phyloP scores from a whole-genome alignment of 495 filamentous ascomycete genomes.

The Parmelia sp. region DNA sequence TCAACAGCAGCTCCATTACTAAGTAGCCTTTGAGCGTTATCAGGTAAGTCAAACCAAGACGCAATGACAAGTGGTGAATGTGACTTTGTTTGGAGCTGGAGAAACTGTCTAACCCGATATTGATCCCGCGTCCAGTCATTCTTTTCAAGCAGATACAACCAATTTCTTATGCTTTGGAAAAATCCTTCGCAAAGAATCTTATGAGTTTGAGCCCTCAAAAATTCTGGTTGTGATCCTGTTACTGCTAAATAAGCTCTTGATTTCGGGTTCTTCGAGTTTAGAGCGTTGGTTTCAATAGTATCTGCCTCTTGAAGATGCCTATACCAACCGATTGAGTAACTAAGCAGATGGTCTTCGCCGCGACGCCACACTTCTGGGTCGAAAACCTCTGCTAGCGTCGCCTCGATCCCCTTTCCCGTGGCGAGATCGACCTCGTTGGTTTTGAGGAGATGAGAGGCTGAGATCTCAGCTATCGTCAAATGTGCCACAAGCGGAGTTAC shows the following conservation, averaged over 20 bases:
- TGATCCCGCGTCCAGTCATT: no score
- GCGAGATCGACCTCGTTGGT: neutral
- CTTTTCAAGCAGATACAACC: neutral
- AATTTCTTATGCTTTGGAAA: neutral
- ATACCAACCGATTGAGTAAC: neutral
- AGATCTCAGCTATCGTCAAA: neutral
- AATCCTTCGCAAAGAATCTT: neutral
- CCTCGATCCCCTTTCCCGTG: neutral
- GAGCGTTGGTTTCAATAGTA: neutral
- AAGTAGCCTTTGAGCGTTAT: neutral
- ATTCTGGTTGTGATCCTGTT: neutral
- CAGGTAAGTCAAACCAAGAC: neutral
- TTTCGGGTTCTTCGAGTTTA: neutral
- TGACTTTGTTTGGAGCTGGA: neutral
- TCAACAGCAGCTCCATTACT: neutral
- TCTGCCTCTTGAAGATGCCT: neutral
- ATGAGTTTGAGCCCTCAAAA: neutral
- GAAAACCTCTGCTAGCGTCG: no score
- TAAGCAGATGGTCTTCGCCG: neutral
- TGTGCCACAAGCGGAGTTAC: neutral
- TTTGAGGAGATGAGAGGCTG: neutral
- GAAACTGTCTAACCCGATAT: no score
- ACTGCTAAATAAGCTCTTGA: neutral
- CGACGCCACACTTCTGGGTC: neutral
- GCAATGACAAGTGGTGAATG: neutral